Evolutionary conservation across 768 basidiomycete species (phyloP).

Genomic region (Boletus rex-veris): DNA sequence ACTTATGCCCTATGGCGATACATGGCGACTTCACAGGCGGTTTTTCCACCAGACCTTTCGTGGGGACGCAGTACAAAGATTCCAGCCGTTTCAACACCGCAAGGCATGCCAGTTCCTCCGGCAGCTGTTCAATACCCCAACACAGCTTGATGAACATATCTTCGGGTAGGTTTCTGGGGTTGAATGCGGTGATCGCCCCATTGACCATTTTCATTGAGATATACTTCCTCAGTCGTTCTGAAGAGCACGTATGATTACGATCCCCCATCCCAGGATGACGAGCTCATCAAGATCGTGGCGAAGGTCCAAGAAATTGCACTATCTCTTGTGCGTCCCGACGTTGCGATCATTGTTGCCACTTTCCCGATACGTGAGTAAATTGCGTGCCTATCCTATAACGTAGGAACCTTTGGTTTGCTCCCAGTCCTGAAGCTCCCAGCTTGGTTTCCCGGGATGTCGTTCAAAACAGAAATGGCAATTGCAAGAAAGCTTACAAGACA

Average conservation of each 20-base stretch:
- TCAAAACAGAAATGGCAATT: too few relatives aligned
- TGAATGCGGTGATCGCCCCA: background rate
- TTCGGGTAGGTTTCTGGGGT: conserved; percentile 29
- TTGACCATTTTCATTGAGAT: background rate
- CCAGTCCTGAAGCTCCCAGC: too few relatives aligned
- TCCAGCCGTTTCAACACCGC: conserved; percentile 5
- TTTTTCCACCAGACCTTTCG: too few relatives aligned
- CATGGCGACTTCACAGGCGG: too few relatives aligned
- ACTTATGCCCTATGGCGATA: too few relatives aligned
- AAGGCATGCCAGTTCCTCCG: conserved; percentile 30
- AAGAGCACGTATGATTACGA: conserved; percentile 11
- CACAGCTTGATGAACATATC: conserved; percentile 9
- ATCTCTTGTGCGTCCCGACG: conserved; percentile 3
- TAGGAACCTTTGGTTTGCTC: too few relatives aligned
- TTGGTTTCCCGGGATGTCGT: too few relatives aligned
- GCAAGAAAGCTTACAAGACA: too few relatives aligned
- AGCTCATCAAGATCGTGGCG: background rate
- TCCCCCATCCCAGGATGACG: background rate
- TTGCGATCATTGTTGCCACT: background rate
- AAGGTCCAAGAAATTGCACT: background rate
- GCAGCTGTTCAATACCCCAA: conserved; percentile 29
- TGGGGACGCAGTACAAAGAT: too few relatives aligned
- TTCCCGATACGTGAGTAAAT: background rate
- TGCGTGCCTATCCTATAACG: too few relatives aligned
- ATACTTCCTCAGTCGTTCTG: conserved; percentile 6